Evolutionary conservation across 225 moss, liverwort and hornwort species (phyloP), one percentile per base, ranked within the genome.

Genomic region (Marchantia polymorpha): DNA sequence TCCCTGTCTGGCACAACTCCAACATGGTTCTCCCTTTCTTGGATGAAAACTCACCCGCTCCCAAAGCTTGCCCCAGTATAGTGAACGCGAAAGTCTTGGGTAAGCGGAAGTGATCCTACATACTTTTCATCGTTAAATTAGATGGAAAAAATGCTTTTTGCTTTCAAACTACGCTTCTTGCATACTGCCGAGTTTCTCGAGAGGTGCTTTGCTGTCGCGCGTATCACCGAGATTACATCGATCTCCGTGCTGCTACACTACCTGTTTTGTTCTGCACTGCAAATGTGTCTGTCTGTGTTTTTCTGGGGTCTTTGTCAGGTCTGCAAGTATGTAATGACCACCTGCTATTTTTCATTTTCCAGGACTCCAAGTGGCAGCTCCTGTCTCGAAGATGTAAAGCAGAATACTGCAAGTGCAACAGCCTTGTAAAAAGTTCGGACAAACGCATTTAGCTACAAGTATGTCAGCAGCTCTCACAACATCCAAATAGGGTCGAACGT

Each of bases 41-140:
- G 63, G 93, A 92, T 73, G 93, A 85, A 82, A 85, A 69, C 22
- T 82, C 86, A 0, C 64, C 92, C 49, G 82, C 95, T 10, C 99
- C 99, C 10, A 74, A 85, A 30, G 93, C 93, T 48, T 92, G 91
- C 74, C 99, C 99, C 22, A 99, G 99, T 75, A 95, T 99, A 76
- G 92, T 99, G 29, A 99, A 99, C 84, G 91, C 92, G 20, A 93
- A 99, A 85, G 91, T 90, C 49, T 88, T 99, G 83, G 92, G 96
- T 95, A 90, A 85, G 92, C 83, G 50, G 78, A 60, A 51, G 7
- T 67, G 2, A 26, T 26, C 54, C 73, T 73, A 29, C 50, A 47
- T 12, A 0, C 39, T 23, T 8, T 8, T 71, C 51, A 10, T 20
- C 3, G n/a, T 50, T 0, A 20, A 3, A 20, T 70, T 39, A 17